phyloP scores from a whole-genome alignment of 305 asterid species.

The Rubia balearica region DNA sequence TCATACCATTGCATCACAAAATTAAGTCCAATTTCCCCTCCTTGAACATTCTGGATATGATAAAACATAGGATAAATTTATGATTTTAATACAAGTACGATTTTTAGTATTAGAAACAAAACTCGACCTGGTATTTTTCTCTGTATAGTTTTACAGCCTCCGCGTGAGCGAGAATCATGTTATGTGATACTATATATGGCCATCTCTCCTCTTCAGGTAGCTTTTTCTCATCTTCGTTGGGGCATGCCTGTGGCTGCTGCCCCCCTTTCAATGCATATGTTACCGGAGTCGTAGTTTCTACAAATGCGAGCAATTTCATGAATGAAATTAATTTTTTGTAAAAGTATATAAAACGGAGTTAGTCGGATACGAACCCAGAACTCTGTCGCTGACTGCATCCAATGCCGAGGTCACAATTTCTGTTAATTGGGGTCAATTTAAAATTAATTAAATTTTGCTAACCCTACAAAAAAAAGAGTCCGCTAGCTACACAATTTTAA shows the following conservation, averaged over 20 bases:
- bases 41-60: not conserved
- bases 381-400: no score
- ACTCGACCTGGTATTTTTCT: conserved; percentile 19
- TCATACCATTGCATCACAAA: conserved; percentile 14
- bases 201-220: not conserved
- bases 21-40: conserved; percentile 10
- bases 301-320: not conserved
- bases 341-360: not conserved
- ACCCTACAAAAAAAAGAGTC: no score
- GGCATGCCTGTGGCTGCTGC: not conserved
- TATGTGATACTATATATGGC: conserved; percentile 20
- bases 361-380: no score
- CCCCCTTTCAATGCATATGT: not conserved
- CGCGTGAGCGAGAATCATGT: conserved; percentile 26
- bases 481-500: no score
- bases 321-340: no score
- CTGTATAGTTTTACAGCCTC: conserved; percentile 14
- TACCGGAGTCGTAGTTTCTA: no score
- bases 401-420: not conserved
- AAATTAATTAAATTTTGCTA: no score
- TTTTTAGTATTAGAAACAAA: not conserved
- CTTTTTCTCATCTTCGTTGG: not conserved
- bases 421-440: not conserved
- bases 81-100: no score
- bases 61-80: not conserved